Conservation (phyloP, 345 rosid species). For the Capsella bursapastoris region DNA sequence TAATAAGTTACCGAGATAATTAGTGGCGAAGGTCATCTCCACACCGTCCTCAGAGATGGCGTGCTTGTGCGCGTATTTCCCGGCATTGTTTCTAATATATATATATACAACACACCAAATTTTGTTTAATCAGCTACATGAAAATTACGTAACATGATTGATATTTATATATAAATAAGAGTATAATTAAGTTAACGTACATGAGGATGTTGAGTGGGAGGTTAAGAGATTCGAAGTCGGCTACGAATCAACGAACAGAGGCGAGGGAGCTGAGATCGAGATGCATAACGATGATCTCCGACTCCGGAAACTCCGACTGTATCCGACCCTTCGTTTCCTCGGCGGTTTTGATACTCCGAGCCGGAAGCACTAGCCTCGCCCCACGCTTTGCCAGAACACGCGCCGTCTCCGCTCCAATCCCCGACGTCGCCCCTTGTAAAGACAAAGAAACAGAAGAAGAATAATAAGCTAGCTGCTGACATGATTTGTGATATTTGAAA, state of each 20-base stretch:
- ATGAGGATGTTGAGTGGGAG: conserved; percentile 92
- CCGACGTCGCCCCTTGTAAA: conserved; percentile 70
- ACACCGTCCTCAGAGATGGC: conserved; percentile 87
- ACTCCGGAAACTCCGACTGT: conserved; percentile 66
- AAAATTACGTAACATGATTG: neutral
- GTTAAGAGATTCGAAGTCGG: conserved; percentile 67
- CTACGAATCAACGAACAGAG: conserved; percentile 72
- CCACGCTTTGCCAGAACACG: conserved; percentile 81
- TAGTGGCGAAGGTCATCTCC: conserved; percentile 97
- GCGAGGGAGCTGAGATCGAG: conserved; percentile 90
- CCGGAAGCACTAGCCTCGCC: conserved; percentile 81
- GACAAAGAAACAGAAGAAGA: too few species aligned
- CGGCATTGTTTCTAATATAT: conserved; percentile 65
- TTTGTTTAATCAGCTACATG: too few species aligned
- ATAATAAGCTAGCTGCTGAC: too few species aligned
- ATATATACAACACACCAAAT: too few species aligned
- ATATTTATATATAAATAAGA: too few species aligned
- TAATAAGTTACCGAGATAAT: conserved; percentile 63
- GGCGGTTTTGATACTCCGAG: conserved; percentile 76
- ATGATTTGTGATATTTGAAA: neutral
- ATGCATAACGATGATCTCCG: conserved; percentile 73
- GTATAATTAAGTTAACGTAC: conserved; percentile 27
- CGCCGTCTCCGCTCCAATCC: conserved; percentile 97
- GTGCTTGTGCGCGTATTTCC: conserved; percentile 79
- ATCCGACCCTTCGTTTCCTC: conserved; percentile 84